These are phyloP conservation scores for Ambrosia artemisiifolia DNA, from an alignment of 129 eudicot species.

Conservation along the genomic window DNA sequence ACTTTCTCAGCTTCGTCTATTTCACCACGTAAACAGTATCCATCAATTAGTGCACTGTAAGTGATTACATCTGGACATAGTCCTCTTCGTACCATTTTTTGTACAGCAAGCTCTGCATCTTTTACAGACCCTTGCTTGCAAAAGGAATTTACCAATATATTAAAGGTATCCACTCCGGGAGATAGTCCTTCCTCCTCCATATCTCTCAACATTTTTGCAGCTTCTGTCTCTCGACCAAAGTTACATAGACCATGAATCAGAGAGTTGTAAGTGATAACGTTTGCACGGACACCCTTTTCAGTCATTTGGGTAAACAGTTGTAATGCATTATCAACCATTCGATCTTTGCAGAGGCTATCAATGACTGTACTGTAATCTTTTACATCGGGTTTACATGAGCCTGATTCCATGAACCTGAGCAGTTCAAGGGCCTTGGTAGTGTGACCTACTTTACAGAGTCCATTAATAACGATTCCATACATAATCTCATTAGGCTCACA, in stretches of 20 bases:
- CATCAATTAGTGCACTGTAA: conserved; percentile 25
- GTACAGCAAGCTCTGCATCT: conserved; percentile 12
- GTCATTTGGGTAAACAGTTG: conserved; percentile 21
- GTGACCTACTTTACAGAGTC: conserved; percentile 34
- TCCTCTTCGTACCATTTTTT: conserved; percentile 22
- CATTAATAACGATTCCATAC: conserved; percentile 33
- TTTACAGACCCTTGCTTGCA: conserved; percentile 21
- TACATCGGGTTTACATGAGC: conserved; percentile 17
- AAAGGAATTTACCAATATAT: conserved; percentile 21
- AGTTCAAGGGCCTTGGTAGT: conserved; percentile 28
- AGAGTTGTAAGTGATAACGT: conserved; percentile 32
- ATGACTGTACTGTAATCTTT: conserved; percentile 26
- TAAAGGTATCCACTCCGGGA: conserved; percentile 6
- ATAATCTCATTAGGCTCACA: conserved; percentile 26
- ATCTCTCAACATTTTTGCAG: conserved; percentile 16
- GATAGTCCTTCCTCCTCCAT: conserved; percentile 25
- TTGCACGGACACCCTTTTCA: conserved; percentile 23
- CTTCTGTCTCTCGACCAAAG: conserved; percentile 22
- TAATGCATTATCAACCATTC: conserved; percentile 30
- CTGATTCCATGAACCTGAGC: conserved; percentile 24
- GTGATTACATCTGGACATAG: conserved; percentile 18
- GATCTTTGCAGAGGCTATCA: conserved; percentile 32
- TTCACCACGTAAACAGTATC: conserved; percentile 44
- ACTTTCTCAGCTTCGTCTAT: conserved; percentile 19
- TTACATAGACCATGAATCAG: conserved; percentile 37